phyloP scores from a whole-genome alignment of 2,329 filamentous ascomycete genomes.

The Chalara sp. region DNA sequence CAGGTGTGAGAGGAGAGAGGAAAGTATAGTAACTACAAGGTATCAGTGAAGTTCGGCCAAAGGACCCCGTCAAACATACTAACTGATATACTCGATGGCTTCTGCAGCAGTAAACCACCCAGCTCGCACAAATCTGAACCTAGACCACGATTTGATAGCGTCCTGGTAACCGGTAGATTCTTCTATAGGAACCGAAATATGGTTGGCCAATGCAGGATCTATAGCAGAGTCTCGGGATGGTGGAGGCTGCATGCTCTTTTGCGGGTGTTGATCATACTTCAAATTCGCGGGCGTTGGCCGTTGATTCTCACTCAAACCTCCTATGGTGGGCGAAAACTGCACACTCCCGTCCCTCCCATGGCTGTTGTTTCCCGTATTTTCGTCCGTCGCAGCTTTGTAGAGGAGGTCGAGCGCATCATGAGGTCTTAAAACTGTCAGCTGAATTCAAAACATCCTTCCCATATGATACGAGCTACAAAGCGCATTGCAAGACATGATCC shows the following conservation, averaged over 20 bases:
- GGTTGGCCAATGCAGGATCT: constrained; percentile 21
- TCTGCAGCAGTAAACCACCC: constrained; percentile 95
- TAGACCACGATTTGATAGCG: constrained; percentile 80
- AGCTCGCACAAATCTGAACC: constrained; percentile 89
- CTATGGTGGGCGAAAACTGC: constrained; percentile 20
- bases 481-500: not conserved
- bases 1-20: constrained; percentile 85
- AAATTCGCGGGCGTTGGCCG: constrained; percentile 13
- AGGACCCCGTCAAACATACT: constrained; percentile 45
- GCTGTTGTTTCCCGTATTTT: constrained; percentile 27
- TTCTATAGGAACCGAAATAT: constrained; percentile 8
- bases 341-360: constrained; percentile 13
- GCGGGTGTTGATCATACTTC: constrained; percentile 15
- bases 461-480: not conserved
- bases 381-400: constrained; percentile 73
- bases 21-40: constrained; percentile 76
- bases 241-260: constrained; percentile 13
- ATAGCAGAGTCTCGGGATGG: constrained; percentile 18
- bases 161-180: constrained; percentile 51
- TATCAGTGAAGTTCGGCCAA: constrained; percentile 8
- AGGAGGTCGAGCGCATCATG: constrained; percentile 89
- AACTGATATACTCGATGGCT: constrained; percentile 88
- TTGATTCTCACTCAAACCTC: constrained; percentile 8
- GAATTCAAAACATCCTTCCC: not conserved
- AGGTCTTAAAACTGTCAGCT: constrained; percentile 43